Evolutionary conservation across 371 early-diverging fungal species (phyloP).

Genomic region (Syncephalastrum monosporum): DNA sequence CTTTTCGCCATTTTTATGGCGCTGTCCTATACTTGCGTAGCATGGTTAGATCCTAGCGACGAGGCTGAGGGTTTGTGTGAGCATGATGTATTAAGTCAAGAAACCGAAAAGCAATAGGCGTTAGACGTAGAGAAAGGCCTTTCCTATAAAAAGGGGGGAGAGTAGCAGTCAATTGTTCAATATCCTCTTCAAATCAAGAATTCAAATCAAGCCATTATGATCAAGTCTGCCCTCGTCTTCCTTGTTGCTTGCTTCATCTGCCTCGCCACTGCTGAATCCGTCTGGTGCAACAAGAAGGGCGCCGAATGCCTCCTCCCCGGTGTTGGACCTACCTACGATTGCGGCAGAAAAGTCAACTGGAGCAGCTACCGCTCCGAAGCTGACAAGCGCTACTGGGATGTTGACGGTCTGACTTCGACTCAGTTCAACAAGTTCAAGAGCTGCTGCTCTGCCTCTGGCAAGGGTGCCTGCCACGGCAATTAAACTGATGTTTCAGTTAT

Average conservation of each 20-base stretch:
- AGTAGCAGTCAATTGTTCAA: too few species aligned
- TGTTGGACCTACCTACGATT: constrained; percentile 6
- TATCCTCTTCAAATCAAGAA: too few species aligned
- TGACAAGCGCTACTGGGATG: constrained; percentile 6
- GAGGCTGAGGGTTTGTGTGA: too few species aligned
- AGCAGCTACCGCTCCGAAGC: neutral
- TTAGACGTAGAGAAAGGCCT: too few species aligned
- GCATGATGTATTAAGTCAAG: too few species aligned
- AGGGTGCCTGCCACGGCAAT: constrained; percentile 5
- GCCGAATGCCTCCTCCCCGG: constrained; percentile 4
- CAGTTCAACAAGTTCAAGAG: constrained; percentile 1
- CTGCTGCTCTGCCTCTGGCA: constrained; percentile 4
- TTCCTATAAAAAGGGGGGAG: too few species aligned
- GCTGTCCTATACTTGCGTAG: too few species aligned
- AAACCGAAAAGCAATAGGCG: too few species aligned
- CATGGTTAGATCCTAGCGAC: too few species aligned
- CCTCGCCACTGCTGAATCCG: constrained; percentile 3
- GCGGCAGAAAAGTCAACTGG: neutral
- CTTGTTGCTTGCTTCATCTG: neutral
- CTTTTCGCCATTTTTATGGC: too few species aligned
- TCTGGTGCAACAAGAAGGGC: constrained; percentile 7
- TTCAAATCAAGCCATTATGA: neutral
- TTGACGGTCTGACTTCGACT: neutral
- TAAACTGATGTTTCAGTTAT: neutral
- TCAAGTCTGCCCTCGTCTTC: constrained; percentile 5